Conservation (phyloP, 768 basidiomycete genomes). For the Dioszegia hungarica region DNA sequence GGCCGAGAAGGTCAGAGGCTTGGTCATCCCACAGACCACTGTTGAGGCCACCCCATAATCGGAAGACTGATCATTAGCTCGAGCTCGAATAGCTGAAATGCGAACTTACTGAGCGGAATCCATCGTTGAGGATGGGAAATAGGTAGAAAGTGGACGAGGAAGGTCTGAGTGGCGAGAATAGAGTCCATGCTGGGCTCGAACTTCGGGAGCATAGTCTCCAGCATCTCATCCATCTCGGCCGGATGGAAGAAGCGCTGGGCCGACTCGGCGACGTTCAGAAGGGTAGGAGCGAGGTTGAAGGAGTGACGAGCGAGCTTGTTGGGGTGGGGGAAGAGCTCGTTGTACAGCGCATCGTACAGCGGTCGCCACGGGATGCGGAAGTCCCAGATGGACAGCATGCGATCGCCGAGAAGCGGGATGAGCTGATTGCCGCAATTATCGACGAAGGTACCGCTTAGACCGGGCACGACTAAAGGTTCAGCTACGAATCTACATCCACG, state of each 20-base stretch:
- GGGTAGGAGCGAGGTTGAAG: conserved; percentile 48
- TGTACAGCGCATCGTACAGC: conserved; percentile 38
- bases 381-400: conserved; percentile 38
- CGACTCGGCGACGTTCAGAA: conserved; percentile 50
- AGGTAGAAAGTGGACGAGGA: conserved; percentile 79
- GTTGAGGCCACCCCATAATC: conserved; percentile 81
- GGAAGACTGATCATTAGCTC: conserved; percentile 56
- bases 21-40: conserved; percentile 85
- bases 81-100: background rate
- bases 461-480: conserved; percentile 28
- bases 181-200: conserved; percentile 56
- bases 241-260: conserved; percentile 83
- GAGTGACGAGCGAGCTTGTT: conserved; percentile 48
- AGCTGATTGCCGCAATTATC: conserved; percentile 72
- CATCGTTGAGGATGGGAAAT: conserved; percentile 78
- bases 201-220: conserved; percentile 73
- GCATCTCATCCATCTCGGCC: conserved; percentile 78
- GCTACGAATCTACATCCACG: background rate
- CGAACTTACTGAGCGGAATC: conserved; percentile 59
- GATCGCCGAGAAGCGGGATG: conserved; percentile 56
- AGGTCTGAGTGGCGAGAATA: conserved; percentile 75
- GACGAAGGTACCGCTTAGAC: conserved; percentile 51
- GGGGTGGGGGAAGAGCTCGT: conserved; percentile 61
- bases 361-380: conserved; percentile 46
- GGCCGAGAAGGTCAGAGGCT: conserved; percentile 76